A percentile compares a stretch with the other conserved stretches of the same genome.
phyloP scores from a whole-genome alignment of 1,139 yeast species.

The Kodamaea ohmeri region DNA sequence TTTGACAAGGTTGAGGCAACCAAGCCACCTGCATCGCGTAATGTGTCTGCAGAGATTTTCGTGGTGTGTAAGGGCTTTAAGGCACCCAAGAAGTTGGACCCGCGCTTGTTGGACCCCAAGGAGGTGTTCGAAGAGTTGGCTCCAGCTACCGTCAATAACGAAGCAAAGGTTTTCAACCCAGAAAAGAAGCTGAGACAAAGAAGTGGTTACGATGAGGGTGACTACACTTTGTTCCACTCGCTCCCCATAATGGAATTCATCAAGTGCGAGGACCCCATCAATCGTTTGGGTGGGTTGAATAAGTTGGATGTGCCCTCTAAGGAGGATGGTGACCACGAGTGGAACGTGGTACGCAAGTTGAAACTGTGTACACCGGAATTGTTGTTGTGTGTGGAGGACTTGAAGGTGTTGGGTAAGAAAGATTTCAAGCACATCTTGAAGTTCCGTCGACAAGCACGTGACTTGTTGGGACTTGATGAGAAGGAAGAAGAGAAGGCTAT shows the following conservation, averaged over 20 bases:
- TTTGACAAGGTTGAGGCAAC: slow-evolving; percentile 97
- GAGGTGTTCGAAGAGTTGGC: slow-evolving; percentile 92
- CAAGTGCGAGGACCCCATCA: slow-evolving; percentile 77
- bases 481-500: slow-evolving; percentile 45
- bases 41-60: slow-evolving; percentile 97
- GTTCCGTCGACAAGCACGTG: slow-evolving; percentile 89
- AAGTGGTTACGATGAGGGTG: slow-evolving; percentile 97
- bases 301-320: slow-evolving; percentile 51
- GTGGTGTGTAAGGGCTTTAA: slow-evolving; percentile 95
- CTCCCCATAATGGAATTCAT: slow-evolving; percentile 79
- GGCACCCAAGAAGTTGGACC: slow-evolving; percentile 94
- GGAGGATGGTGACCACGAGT: slow-evolving; percentile 56
- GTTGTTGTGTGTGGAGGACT: slow-evolving; percentile 79
- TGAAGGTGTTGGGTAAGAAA: slow-evolving; percentile 89
- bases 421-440: slow-evolving; percentile 82
- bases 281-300: slow-evolving; percentile 70
- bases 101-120: slow-evolving; percentile 84
- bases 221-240: slow-evolving; percentile 71
- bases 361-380: slow-evolving; percentile 77
- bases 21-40: slow-evolving; percentile 97
- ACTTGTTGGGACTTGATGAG: slow-evolving; percentile 65
- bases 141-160: slow-evolving; percentile 75
- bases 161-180: slow-evolving; percentile 91
- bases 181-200: slow-evolving; percentile 88
- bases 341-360: slow-evolving; percentile 68